Percentiles rank a stretch among this genome's conserved stretches.
These are phyloP conservation scores for Apostasia ramifera DNA, from an alignment of 106 monocot species.

Conservation along the genomic window DNA sequence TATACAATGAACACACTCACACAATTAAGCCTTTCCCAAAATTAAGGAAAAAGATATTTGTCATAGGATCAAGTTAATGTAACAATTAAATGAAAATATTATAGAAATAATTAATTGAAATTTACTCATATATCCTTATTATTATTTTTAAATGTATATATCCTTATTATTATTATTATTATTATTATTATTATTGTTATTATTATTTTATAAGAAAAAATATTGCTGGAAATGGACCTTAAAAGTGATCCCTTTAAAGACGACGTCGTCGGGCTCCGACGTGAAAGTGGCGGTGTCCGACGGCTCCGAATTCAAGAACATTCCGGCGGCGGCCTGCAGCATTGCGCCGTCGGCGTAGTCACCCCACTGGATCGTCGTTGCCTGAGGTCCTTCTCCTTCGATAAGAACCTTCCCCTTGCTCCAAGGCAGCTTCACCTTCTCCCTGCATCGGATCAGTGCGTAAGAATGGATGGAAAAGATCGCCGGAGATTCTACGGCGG, in stretches of 20 bases:
- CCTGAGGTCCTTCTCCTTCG: conserved; percentile 4
- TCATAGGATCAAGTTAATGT: background rate
- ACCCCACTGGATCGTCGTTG: conserved; percentile 11
- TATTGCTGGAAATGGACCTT: background rate
- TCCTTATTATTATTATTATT: background rate
- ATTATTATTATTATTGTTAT: background rate
- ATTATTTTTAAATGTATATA: background rate
- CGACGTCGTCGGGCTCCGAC: background rate
- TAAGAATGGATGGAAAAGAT: background rate
- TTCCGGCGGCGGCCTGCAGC: background rate
- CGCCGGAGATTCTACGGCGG: background rate
- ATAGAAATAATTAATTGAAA: background rate
- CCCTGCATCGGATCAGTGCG: conserved; percentile 2
- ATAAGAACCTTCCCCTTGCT: conserved; percentile 9
- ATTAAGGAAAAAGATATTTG: background rate
- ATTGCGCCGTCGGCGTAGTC: background rate
- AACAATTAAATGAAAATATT: background rate
- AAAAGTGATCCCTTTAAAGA: background rate
- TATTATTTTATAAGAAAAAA: background rate
- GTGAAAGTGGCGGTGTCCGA: background rate
- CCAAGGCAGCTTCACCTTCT: conserved; percentile 14
- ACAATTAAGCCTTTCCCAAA: background rate
- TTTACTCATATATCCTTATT: background rate
- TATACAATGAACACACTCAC: background rate
- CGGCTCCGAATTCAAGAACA: background rate